These are phyloP conservation scores for Hyaloscypha hepaticicola DNA, from an alignment of 495 filamentous ascomycete genomes.

Conservation along the genomic window DNA sequence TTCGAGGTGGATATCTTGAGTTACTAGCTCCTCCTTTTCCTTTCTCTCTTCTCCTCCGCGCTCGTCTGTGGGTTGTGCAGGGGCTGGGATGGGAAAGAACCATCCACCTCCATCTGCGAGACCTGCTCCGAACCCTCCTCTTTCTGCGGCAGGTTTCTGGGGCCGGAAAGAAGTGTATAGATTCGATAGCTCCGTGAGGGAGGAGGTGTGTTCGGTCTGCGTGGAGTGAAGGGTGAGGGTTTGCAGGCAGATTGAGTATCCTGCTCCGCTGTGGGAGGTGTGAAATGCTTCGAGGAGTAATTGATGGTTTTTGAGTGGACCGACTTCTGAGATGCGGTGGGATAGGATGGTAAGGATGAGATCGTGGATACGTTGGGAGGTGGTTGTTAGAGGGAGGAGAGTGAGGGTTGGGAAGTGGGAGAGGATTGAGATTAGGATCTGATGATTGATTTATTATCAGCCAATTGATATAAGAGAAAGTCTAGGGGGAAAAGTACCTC, in stretches of 20 bases:
- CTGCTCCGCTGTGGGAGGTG: constrained; percentile 66
- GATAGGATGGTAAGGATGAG: constrained; percentile 65
- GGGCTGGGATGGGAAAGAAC: constrained; percentile 28
- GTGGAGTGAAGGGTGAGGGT: background rate
- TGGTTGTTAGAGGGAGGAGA: constrained; percentile 58
- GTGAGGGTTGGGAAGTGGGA: constrained; percentile 54
- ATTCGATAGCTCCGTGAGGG: constrained; percentile 44
- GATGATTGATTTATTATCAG: constrained; percentile 3
- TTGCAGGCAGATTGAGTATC: constrained; percentile 62
- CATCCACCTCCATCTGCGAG: constrained; percentile 23
- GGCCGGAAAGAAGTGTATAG: constrained; percentile 33
- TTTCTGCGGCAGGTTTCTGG: constrained; percentile 9
- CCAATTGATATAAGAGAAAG: background rate
- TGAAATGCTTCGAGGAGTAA: constrained; percentile 78
- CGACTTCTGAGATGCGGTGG: constrained; percentile 57
- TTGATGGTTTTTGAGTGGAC: constrained; percentile 56
- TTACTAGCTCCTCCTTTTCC: constrained; percentile 42
- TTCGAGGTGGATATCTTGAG: constrained; percentile 63
- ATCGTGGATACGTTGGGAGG: constrained; percentile 67
- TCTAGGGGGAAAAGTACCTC: constrained; percentile 15
- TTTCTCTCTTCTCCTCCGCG: constrained; percentile 18
- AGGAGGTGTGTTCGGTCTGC: constrained; percentile 13
- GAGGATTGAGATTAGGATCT: constrained; percentile 71
- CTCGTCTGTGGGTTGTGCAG: background rate
- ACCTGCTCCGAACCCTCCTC: background rate